phyloP scores from a whole-genome alignment of 108 stramenopile genomes.

The Cyclotella atomus region DNA sequence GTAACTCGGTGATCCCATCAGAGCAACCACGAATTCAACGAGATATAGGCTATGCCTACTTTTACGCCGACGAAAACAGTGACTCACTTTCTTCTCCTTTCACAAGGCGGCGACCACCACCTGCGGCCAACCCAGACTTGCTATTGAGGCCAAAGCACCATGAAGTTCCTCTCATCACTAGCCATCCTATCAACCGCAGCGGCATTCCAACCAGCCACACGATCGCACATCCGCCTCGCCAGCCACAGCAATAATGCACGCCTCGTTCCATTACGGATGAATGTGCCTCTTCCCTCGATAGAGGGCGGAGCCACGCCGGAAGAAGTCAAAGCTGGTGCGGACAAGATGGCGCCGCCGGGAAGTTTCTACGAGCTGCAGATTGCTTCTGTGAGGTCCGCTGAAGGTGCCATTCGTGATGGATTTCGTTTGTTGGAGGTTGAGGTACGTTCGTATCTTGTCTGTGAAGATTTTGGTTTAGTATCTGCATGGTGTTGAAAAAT shows the following conservation, averaged over 20 bases:
- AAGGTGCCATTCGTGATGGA: slow-evolving; percentile 79
- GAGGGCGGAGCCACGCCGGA: slow-evolving; percentile 48
- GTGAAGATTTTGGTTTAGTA: neutral
- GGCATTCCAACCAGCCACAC: slow-evolving; percentile 2
- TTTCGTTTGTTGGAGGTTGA: slow-evolving; percentile 89
- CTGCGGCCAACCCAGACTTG: too few species aligned
- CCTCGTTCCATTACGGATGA: neutral
- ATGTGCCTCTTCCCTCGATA: slow-evolving; percentile 39
- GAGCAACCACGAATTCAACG: too few species aligned
- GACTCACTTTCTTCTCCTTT: too few species aligned
- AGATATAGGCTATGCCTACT: too few species aligned
- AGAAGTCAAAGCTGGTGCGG: slow-evolving; percentile 61
- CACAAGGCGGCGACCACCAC: too few species aligned
- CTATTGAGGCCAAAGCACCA: neutral
- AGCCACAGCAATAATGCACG: neutral
- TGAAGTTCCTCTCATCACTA: neutral
- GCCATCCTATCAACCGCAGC: neutral
- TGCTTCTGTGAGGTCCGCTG: slow-evolving; percentile 63
- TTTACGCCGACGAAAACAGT: too few species aligned
- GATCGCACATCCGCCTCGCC: slow-evolving; percentile 10
- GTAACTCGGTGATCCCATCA: too few species aligned
- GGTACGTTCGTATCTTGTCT: slow-evolving; percentile 38
- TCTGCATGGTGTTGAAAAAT: neutral
- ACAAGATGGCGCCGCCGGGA: slow-evolving; percentile 61
- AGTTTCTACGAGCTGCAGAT: slow-evolving; percentile 82